A percentile compares a stretch with the other conserved stretches of the same genome.
Conservation (phyloP, 2,329 filamentous ascomycete genomes). For the Septoria linicola region DNA sequence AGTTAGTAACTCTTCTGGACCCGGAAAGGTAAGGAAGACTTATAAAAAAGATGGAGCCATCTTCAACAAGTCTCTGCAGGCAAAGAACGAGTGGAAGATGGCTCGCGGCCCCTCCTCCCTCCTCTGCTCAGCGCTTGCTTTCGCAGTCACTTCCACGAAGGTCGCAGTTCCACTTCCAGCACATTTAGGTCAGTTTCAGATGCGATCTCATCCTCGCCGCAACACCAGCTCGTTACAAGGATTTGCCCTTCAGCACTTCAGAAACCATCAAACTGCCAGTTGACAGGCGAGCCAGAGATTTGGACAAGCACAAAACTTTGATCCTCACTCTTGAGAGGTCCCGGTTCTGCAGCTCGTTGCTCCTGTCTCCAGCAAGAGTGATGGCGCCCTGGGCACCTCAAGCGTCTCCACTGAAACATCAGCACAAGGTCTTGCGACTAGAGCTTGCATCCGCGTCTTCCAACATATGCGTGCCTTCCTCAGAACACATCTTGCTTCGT, state of each 20-base stretch:
- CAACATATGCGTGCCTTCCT: conserved; percentile 6
- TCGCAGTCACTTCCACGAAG: conserved; percentile 2
- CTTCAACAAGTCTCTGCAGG: conserved; percentile 14
- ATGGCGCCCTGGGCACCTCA: neutral
- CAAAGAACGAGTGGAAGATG: conserved; percentile 10
- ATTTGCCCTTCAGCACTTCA: neutral
- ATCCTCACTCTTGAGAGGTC: conserved; percentile 92
- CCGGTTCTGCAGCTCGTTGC: conserved; percentile 44
- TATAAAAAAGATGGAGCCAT: conserved; percentile 19
- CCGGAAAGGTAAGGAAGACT: neutral
- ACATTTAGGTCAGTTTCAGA: neutral
- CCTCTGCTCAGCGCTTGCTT: conserved; percentile 1
- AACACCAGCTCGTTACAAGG: neutral
- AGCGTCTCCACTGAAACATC: neutral
- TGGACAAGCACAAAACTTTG: conserved; percentile 90
- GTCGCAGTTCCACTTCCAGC: conserved; percentile 1
- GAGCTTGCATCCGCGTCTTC: neutral
- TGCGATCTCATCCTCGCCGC: neutral
- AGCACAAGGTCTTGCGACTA: neutral
- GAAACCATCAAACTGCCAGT: conserved; percentile 9
- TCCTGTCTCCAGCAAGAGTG: conserved; percentile 11
- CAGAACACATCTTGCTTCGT: conserved; percentile 1
- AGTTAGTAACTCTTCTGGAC: conserved; percentile 10
- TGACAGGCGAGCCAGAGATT: conserved; percentile 36
- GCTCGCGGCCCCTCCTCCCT: conserved; percentile 14